Percentiles rank a stretch among this genome's conserved stretches.
phyloP scores from a whole-genome alignment of 2,329 filamentous ascomycete species.

The Trichothecium roseum region DNA sequence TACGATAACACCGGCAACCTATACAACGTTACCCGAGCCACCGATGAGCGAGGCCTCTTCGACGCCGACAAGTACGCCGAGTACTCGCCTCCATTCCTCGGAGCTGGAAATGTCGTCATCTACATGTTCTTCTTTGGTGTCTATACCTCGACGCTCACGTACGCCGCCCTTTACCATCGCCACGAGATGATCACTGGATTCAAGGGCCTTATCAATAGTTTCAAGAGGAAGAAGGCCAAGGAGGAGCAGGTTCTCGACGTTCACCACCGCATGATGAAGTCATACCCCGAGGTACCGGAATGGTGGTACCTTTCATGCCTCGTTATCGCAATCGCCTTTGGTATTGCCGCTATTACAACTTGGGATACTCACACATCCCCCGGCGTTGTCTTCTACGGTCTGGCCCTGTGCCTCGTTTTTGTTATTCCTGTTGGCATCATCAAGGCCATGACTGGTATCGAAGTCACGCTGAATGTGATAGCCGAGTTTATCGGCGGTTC shows the following conservation, averaged over 20 bases:
- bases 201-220: constrained; percentile 32
- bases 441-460: constrained; percentile 28
- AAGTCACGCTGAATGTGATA: constrained; percentile 32
- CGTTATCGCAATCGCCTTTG: constrained; percentile 19
- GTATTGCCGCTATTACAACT: constrained; percentile 21
- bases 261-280: constrained; percentile 35
- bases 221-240: constrained; percentile 24
- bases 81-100: constrained; percentile 42
- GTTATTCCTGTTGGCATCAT: constrained; percentile 34
- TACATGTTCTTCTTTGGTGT: constrained; percentile 47
- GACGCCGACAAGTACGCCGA: constrained; percentile 32
- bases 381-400: constrained; percentile 31
- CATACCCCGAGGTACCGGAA: constrained; percentile 34
- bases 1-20: constrained; percentile 36
- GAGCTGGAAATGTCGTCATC: constrained; percentile 37
- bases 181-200: constrained; percentile 39
- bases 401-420: constrained; percentile 29
- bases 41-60: constrained; percentile 33
- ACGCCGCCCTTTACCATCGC: constrained; percentile 40
- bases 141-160: constrained; percentile 40
- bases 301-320: constrained; percentile 33
- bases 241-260: constrained; percentile 21
- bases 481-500: constrained; percentile 37
- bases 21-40: constrained; percentile 34
- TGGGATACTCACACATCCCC: constrained; percentile 32